Percentiles rank a stretch among this genome's conserved stretches.
phyloP scores from a whole-genome alignment of 148 eudicot species.

The Heliosperma pusillum region DNA sequence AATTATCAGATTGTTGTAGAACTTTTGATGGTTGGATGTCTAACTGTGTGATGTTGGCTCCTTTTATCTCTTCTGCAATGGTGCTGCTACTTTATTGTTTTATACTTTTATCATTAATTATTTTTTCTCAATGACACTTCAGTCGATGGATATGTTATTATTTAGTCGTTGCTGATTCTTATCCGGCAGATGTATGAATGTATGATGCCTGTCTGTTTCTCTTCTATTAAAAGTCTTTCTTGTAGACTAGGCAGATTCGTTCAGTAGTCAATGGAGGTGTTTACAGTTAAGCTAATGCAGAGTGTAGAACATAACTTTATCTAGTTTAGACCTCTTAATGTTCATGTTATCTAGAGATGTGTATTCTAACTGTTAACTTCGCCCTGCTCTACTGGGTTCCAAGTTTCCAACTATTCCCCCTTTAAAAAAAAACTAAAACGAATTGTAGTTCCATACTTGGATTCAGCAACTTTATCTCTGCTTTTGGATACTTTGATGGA shows the following conservation, averaged over 20 bases:
- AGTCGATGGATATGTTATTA: neutral
- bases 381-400: neutral
- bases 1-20: slow-evolving; percentile 20
- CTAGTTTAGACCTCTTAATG: neutral
- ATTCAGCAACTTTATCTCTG: neutral
- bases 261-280: neutral
- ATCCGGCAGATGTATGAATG: neutral
- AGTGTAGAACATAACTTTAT: neutral
- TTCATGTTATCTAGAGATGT: neutral
- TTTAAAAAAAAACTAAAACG: too few species aligned
- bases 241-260: neutral
- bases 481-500: neutral
- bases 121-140: neutral
- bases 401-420: too few species aligned
- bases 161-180: neutral
- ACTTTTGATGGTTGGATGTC: slow-evolving; percentile 7
- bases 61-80: neutral
- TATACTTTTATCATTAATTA: too few species aligned
- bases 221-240: neutral
- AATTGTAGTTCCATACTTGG: neutral
- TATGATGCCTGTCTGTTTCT: neutral
- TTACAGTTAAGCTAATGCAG: too few species aligned
- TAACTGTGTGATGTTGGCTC: neutral
- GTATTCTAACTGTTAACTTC: neutral
- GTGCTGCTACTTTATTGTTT: neutral